phyloP scores from a whole-genome alignment of 106 monocot genomes.

The Dioscorea alata region DNA sequence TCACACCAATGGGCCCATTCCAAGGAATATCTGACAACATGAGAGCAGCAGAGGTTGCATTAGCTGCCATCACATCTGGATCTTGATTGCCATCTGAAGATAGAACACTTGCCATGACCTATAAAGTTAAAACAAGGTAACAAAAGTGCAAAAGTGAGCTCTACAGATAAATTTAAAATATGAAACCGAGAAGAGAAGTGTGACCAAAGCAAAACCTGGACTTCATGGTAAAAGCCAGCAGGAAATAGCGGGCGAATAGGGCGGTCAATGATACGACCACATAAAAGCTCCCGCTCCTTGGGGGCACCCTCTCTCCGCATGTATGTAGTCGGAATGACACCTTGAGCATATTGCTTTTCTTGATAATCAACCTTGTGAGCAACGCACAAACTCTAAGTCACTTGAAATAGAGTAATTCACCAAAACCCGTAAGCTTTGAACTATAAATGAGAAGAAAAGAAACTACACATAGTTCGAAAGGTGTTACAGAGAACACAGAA shows the following conservation, averaged over 20 bases:
- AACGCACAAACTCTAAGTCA: background rate
- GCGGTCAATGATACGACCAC: constrained; percentile 90
- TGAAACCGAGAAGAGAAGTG: background rate
- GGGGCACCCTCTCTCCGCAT: constrained; percentile 97
- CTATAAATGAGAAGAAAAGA: no score
- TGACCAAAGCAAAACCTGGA: constrained; percentile 51
- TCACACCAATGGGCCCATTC: constrained; percentile 87
- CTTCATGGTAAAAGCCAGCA: constrained; percentile 89
- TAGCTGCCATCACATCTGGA: constrained; percentile 98
- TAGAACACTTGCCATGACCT: constrained; percentile 81
- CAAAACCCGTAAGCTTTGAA: no score
- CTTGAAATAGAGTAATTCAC: background rate
- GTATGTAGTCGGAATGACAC: constrained; percentile 88
- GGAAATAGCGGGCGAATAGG: constrained; percentile 95
- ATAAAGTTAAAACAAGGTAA: background rate
- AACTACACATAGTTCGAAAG: no score
- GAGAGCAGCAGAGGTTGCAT: constrained; percentile 96
- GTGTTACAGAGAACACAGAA: no score
- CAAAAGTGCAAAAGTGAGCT: background rate
- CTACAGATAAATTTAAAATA: background rate
- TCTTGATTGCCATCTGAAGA: constrained; percentile 95
- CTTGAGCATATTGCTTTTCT: constrained; percentile 92
- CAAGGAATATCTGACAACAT: constrained; percentile 98
- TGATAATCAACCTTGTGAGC: constrained; percentile 83
- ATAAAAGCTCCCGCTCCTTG: constrained; percentile 90